Evolutionary conservation across 108 stramenopile species (phyloP).

Genomic region (Skeletonema menzelii): DNA sequence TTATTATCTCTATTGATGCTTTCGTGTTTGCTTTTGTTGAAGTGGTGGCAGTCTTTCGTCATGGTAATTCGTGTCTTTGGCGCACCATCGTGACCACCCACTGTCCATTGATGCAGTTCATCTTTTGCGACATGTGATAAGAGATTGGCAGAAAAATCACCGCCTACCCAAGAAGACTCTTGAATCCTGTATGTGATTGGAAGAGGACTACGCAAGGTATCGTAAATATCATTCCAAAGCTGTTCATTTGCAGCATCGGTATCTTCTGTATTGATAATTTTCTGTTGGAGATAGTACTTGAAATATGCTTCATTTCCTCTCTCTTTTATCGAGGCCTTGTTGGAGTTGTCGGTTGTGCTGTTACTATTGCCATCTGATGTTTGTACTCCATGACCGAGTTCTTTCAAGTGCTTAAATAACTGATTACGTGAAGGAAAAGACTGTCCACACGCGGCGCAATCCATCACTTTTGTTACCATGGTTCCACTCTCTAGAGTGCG

Average conservation of each 20-base stretch:
- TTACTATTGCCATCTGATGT: background rate
- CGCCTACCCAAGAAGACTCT: conserved; percentile 6
- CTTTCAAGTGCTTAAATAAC: conserved; percentile 28
- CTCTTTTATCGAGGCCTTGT: background rate
- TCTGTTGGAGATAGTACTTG: conserved; percentile 14
- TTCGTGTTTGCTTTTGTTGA: background rate
- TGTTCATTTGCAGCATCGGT: background rate
- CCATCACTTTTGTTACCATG: background rate
- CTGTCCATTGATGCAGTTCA: background rate
- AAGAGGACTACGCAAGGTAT: conserved; percentile 6
- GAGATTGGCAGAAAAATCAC: conserved; percentile 4
- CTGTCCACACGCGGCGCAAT: conserved; percentile 10
- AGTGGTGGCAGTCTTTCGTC: conserved; percentile 2
- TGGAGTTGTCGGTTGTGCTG: background rate
- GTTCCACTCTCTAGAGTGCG: background rate
- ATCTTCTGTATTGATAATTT: background rate
- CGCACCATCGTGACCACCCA: background rate
- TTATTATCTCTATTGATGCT: conserved; percentile 1
- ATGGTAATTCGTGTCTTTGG: conserved; percentile 8
- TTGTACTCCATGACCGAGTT: conserved; percentile 5
- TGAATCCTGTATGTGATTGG: conserved; percentile 16
- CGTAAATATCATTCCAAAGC: conserved; percentile 6
- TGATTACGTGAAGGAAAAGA: conserved; percentile 29
- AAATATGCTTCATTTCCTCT: conserved; percentile 13
- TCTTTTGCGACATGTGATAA: background rate